phyloP scores from a whole-genome alignment of 768 basidiomycete genomes.

The Mrakia blollopis region DNA sequence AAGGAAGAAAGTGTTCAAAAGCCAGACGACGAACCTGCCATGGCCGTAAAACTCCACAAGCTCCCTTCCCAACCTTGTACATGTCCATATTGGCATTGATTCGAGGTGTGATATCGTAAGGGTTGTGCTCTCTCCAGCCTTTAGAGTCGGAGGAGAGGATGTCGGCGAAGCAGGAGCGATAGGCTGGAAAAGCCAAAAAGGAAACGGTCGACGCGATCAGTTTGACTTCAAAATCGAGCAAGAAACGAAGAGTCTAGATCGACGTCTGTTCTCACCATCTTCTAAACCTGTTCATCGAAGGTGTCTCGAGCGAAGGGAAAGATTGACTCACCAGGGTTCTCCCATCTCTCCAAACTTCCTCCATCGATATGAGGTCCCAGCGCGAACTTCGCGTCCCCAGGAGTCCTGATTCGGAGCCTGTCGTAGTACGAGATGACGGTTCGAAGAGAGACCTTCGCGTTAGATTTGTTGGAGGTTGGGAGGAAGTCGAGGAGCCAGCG shows the following conservation, averaged over 20 bases:
- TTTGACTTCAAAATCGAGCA: no score
- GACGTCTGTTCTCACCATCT: no score
- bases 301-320: no score
- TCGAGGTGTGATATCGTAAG: constrained; percentile 59
- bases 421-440: constrained; percentile 73
- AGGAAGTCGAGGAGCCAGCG: constrained; percentile 56
- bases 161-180: constrained; percentile 53
- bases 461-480: constrained; percentile 51
- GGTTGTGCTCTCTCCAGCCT: constrained; percentile 57
- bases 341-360: constrained; percentile 61
- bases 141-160: constrained; percentile 57
- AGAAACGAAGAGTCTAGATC: no score
- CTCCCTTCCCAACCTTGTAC: constrained; percentile 48
- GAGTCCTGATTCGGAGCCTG: constrained; percentile 48
- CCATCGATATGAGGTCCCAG: constrained; percentile 66
- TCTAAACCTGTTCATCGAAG: no score
- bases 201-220: constrained; percentile 43
- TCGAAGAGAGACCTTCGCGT: constrained; percentile 49
- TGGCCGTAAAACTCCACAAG: constrained; percentile 21
- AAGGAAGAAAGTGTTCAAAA: background rate
- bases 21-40: constrained; percentile 29
- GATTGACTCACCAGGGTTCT: constrained; percentile 31
- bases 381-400: constrained; percentile 50
- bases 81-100: constrained; percentile 61
- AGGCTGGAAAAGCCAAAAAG: constrained; percentile 12